Evolutionary conservation across 2,329 filamentous ascomycete species (phyloP).

Genomic region (Trichoderma simmonsii): DNA sequence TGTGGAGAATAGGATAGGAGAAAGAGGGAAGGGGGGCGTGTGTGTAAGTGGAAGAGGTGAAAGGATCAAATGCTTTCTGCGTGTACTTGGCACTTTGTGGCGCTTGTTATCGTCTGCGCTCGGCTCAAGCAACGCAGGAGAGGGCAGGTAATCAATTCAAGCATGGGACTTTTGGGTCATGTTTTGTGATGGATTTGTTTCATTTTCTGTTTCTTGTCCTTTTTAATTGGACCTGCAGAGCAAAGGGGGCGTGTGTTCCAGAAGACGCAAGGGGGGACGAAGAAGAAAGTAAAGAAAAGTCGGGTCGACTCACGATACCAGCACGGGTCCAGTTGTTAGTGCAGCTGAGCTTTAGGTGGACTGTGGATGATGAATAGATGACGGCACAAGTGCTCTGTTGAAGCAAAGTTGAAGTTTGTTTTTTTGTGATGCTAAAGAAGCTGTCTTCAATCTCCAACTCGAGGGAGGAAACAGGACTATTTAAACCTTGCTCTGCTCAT

Average conservation of each 20-base stretch:
- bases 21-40: neutral
- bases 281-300: neutral
- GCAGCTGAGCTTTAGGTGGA: neutral
- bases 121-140: conserved; percentile 3
- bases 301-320: neutral
- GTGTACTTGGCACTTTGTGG: neutral
- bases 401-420: neutral
- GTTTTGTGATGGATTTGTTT: neutral
- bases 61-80: neutral
- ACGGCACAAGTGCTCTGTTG: conserved; percentile 3
- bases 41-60: neutral
- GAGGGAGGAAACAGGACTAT: neutral
- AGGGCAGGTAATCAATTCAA: neutral
- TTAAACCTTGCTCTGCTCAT: neutral
- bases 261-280: neutral
- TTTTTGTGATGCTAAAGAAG: neutral
- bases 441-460: neutral
- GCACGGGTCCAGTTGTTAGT: neutral
- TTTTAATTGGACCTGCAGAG: neutral
- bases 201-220: neutral
- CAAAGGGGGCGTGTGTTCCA: neutral
- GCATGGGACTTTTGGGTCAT: conserved; percentile 6
- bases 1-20: neutral
- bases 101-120: conserved; percentile 12
- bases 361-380: conserved; percentile 13